These are phyloP conservation scores for Colletotrichum sp. DNA, from an alignment of 2,329 filamentous ascomycete genomes.

Conservation along the genomic window DNA sequence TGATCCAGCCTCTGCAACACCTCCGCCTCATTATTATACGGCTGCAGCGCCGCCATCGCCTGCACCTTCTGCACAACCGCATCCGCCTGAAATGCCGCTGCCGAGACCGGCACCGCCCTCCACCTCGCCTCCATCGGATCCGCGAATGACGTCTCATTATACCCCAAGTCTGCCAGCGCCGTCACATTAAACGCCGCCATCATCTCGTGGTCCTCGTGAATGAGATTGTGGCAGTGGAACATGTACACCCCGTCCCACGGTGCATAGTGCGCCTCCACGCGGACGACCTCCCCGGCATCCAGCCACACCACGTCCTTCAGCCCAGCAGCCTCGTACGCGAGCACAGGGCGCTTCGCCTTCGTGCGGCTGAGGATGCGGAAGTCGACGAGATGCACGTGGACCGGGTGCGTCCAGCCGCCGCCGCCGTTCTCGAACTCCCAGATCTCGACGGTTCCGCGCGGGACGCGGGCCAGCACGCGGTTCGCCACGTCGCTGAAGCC, in stretches of 20 bases:
- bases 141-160: conserved; percentile 39
- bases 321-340: conserved; percentile 58
- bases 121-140: conserved; percentile 43
- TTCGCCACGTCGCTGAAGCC: conserved; percentile 50
- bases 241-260: conserved; percentile 59
- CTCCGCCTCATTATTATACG: conserved; percentile 5
- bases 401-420: conserved; percentile 57
- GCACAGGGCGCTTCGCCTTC: conserved; percentile 44
- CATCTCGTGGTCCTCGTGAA: conserved; percentile 52
- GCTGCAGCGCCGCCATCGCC: conserved; percentile 15
- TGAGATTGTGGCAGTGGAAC: conserved; percentile 54
- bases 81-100: background rate
- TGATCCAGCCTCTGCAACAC: background rate
- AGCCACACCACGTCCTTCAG: conserved; percentile 66
- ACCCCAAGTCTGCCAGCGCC: conserved; percentile 39
- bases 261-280: conserved; percentile 55
- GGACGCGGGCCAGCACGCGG: conserved; percentile 53
- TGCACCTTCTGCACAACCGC: conserved; percentile 2
- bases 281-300: conserved; percentile 52
- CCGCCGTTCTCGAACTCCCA: conserved; percentile 56
- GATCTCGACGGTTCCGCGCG: conserved; percentile 50
- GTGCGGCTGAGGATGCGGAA: conserved; percentile 57
- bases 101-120: conserved; percentile 23
- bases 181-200: conserved; percentile 53
- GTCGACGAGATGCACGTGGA: conserved; percentile 65